A percentile compares a stretch with the other conserved stretches of the same genome.
These are phyloP conservation scores for Trichopus zeylanicus DNA, from an alignment of 116 monocot genomes.

Conservation along the genomic window DNA sequence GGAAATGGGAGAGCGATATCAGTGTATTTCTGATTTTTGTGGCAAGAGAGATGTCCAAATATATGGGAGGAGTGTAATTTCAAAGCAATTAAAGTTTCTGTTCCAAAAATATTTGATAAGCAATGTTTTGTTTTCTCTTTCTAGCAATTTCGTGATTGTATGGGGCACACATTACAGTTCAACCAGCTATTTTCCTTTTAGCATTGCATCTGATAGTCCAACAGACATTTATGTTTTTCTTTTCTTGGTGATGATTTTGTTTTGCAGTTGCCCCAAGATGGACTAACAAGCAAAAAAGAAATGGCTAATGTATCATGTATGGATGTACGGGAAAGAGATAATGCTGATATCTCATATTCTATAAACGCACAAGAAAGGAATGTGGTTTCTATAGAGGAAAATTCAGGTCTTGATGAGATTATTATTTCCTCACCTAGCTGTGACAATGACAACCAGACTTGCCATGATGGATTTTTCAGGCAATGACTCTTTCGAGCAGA, in stretches of 20 bases:
- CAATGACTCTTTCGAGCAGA: slow-evolving; percentile 5
- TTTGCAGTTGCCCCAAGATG: slow-evolving; percentile 26
- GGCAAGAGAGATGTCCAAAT: no score
- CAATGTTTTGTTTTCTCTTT: no score
- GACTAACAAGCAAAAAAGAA: slow-evolving; percentile 13
- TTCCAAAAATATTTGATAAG: no score
- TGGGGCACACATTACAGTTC: no score
- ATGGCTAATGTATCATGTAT: slow-evolving; percentile 8
- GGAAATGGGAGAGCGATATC: no score
- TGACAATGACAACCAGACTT: slow-evolving; percentile 12
- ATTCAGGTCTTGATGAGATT: slow-evolving; percentile 22
- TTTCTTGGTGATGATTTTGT: neutral
- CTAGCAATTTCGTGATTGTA: no score
- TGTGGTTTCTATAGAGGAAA: slow-evolving; percentile 12
- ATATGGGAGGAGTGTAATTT: no score
- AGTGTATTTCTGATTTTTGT: no score
- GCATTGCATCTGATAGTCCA: neutral
- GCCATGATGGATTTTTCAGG: slow-evolving; percentile 10
- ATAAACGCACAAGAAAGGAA: slow-evolving; percentile 18
- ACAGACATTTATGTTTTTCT: neutral
- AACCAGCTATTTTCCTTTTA: no score
- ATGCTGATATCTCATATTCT: slow-evolving; percentile 9
- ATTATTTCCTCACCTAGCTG: slow-evolving; percentile 18
- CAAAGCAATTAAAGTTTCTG: no score
- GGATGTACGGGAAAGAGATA: slow-evolving; percentile 26